phyloP scores from a whole-genome alignment of 257 asterid species.

The Thymus mandschuricus region DNA sequence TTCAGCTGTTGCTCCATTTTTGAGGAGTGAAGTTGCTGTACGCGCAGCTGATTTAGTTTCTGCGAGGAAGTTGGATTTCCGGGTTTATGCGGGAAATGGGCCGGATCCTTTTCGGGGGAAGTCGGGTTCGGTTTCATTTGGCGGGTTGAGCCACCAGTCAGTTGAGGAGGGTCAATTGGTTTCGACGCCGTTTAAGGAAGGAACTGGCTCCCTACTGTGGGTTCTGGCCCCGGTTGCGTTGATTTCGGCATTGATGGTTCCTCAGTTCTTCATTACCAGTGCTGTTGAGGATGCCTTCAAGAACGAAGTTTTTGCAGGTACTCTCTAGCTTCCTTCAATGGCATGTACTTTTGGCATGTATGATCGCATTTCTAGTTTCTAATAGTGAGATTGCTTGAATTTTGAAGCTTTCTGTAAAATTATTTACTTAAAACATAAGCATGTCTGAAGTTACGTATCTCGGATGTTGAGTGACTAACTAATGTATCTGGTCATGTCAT shows the following conservation, averaged over 20 bases:
- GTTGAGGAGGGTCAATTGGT: slow-evolving; percentile 70
- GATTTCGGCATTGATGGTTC: slow-evolving; percentile 65
- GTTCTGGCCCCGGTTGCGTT: slow-evolving; percentile 81
- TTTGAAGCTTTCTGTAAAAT: neutral
- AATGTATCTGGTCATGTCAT: neutral
- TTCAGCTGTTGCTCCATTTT: slow-evolving; percentile 41
- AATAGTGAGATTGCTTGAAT: neutral
- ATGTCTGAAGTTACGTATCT: slow-evolving; percentile 12
- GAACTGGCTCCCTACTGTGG: slow-evolving; percentile 73
- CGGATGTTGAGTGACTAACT: slow-evolving; percentile 2
- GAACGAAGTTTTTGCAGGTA: slow-evolving; percentile 74
- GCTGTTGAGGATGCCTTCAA: slow-evolving; percentile 62
- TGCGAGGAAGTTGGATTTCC: slow-evolving; percentile 44
- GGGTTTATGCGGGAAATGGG: slow-evolving; percentile 41
- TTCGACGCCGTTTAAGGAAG: slow-evolving; percentile 69
- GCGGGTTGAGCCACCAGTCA: slow-evolving; percentile 73
- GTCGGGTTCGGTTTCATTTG: slow-evolving; percentile 79
- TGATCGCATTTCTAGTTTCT: neutral
- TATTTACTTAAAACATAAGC: slow-evolving; percentile 2
- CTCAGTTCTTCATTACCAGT: slow-evolving; percentile 57
- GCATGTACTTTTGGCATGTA: slow-evolving; percentile 12
- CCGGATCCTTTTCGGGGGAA: slow-evolving; percentile 76
- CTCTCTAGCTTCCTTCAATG: slow-evolving; percentile 2
- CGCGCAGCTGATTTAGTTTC: slow-evolving; percentile 39
- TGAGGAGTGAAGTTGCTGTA: slow-evolving; percentile 38